Base-by-base conservation (phyloP, 2,329 filamentous ascomycete species). In the Torrubiella hemipterigena region DNA sequence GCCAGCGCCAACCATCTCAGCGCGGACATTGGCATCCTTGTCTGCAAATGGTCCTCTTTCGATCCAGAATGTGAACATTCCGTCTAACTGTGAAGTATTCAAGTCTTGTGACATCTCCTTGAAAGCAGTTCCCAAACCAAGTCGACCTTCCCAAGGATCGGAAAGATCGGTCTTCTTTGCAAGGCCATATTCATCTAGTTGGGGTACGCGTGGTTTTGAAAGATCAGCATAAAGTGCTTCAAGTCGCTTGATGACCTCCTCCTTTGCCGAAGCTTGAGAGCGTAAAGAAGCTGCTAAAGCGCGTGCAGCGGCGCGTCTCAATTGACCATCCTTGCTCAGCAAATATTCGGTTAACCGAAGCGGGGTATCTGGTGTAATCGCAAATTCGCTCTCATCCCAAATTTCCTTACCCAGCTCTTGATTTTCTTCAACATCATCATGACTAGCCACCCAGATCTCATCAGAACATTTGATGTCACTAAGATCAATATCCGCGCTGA, bases 151-250 rank as follows among this genome's bases (percentile, higher is more conserved):
- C 89, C 89, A 98, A 3, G 80, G 81, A 55, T 98, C 91, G 5
- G 81, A 72, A 9, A 86, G 63, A 42, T 96, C 84, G 49, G 80
- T 77, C 58, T 93, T 96, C 47, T 77, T 80, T 4, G 85, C 82
- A 82, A 98, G 94, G 32, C 93, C 91, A 50, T 85, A 96, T 40
- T 89, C 81, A 50, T 98, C 89, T 23, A 89, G 76, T 46, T 89
- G 77, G 9, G 86, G 84, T 28, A 81, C 73, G 36, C 81, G 77
- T 2, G 86, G 82, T 52, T 91, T 93, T 6, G 83, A 80, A 41
- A 89, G 72, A 39, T 87, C 77, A 27, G 67, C 55, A 51, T 98
- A 98, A 3, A 72, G 73, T 5, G 68, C 58, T 47, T 85, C 68
- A 15, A 98, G 63, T 32, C 67, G 65, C 26, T 65, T 57, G 11